Evolutionary conservation across 1,284 basidiomycete species (phyloP), one percentile per base, ranked within the genome.

Genomic region (Microbotryum silenes-acaulis): DNA sequence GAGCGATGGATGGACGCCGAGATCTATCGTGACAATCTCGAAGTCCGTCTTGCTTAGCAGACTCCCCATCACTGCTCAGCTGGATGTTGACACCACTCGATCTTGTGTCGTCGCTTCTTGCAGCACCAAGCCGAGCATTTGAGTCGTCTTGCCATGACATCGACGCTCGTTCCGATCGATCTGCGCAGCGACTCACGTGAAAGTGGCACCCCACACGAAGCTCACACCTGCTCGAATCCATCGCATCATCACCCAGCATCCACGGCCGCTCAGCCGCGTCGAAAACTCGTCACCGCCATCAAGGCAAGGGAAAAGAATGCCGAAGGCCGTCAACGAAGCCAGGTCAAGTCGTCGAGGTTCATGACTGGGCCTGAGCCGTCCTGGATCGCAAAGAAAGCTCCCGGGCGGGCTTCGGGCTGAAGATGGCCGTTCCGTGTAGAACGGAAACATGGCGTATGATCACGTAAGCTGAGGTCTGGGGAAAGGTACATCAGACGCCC

Each of bases 361-460:
- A 66, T 66, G 65, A 25, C 56, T 16, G 65, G 65, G 2, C 65
- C 62, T 1, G 62, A 66, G 44, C 65, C 65, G 45, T 61, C 59
- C 42, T 66, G 65, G 65, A 49, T 65, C 14, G n/a, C n/a, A 25
- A 54, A 50, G 48, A 46, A 25, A 10, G 12, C 6, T 42, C 16
- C 37, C 37, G 14, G 6, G 37, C 6, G 31, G 8, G 31, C 31
- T 31, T 31, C 31, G 25, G 47, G 51, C 45, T 21, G 46, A 33
- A 21, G 21, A 42, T 18, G 52, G 47, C 29, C 23, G 45, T 18
- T 4, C 25, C 5, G 9, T 23, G 25, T 5, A 4, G 16, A 12
- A 53, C n/a, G 16, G 44, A 2, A 20, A 5, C 14, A 8, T 31
- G 23, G 6, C n/a, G 57, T 7, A 31, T 3, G 21, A 42, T 23